phyloP scores from a whole-genome alignment of 2,329 filamentous ascomycete species.

The Cordyceps cicadae region DNA sequence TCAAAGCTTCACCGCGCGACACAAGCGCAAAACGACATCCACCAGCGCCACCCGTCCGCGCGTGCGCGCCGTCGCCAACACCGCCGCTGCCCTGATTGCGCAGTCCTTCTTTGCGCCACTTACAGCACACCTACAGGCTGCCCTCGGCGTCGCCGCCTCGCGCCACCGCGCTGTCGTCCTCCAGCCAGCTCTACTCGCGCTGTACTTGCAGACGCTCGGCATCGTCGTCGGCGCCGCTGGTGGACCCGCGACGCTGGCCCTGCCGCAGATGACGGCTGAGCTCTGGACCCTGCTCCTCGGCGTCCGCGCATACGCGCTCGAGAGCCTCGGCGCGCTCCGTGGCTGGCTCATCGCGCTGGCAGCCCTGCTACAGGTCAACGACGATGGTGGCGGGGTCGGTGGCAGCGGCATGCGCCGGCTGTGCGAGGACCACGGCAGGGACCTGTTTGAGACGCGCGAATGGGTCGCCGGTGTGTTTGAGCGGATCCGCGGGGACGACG shows the following conservation, averaged over 20 bases:
- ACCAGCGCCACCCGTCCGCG: conserved; percentile 27
- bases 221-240: conserved; percentile 78
- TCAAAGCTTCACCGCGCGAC: conserved; percentile 68
- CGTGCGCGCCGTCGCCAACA: conserved; percentile 59
- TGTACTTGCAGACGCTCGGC: conserved; percentile 79
- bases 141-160: conserved; percentile 35
- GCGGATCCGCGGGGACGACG: conserved; percentile 40
- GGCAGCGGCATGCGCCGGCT: conserved; percentile 56
- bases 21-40: conserved; percentile 23
- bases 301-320: conserved; percentile 51
- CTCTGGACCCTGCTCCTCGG: conserved; percentile 74
- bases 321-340: conserved; percentile 52
- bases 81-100: conserved; percentile 66
- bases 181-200: conserved; percentile 64
- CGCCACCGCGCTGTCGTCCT: conserved; percentile 50
- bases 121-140: conserved; percentile 68
- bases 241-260: conserved; percentile 58
- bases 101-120: conserved; percentile 81
- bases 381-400: conserved; percentile 27
- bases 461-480: conserved; percentile 78
- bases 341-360: conserved; percentile 73
- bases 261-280: conserved; percentile 76
- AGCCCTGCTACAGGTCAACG: conserved; percentile 74
- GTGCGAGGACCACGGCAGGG: conserved; percentile 63
- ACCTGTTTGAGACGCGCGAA: conserved; percentile 76